Conservation (phyloP, 495 filamentous ascomycete genomes). For the Pyrenula massariospora region DNA sequence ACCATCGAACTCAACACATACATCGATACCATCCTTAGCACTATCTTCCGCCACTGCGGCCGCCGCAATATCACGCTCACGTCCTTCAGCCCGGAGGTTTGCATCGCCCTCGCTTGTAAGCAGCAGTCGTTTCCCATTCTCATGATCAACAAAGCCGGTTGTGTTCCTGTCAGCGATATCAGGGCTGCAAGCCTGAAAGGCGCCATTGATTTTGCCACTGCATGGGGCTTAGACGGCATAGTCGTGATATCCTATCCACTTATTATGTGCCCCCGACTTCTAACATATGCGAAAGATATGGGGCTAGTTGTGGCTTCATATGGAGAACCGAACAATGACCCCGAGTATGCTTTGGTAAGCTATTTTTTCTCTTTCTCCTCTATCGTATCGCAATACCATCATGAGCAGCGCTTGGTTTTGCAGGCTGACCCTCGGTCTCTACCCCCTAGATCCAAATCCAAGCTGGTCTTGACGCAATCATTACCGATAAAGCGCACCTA, state of each 20-base stretch:
- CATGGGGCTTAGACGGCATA: constrained; percentile 23
- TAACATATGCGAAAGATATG: constrained; percentile 13
- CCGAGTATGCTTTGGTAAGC: constrained; percentile 5
- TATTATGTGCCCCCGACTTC: constrained; percentile 20
- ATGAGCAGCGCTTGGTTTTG: neutral
- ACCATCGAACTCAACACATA: constrained; percentile 29
- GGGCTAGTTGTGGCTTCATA: constrained; percentile 19
- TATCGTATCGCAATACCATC: too few relatives aligned
- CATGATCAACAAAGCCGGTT: constrained; percentile 26
- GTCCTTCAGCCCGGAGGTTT: constrained; percentile 31
- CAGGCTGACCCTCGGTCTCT: neutral
- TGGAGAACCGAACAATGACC: constrained; percentile 21
- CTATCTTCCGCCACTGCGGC: constrained; percentile 9
- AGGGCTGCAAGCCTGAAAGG: constrained; percentile 23
- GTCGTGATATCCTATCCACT: constrained; percentile 21
- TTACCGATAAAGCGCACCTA: constrained; percentile 10
- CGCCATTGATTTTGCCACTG: constrained; percentile 23
- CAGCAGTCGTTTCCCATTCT: constrained; percentile 26
- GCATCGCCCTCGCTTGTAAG: constrained; percentile 26
- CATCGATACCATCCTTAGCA: constrained; percentile 22
- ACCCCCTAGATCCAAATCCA: constrained; percentile 12
- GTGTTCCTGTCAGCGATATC: constrained; percentile 14
- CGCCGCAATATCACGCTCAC: constrained; percentile 24
- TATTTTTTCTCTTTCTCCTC: neutral
- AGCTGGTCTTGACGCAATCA: constrained; percentile 14